Evolutionary conservation across 306 rosid genomes (phyloP).

Genomic region (Rosa rugosa): DNA sequence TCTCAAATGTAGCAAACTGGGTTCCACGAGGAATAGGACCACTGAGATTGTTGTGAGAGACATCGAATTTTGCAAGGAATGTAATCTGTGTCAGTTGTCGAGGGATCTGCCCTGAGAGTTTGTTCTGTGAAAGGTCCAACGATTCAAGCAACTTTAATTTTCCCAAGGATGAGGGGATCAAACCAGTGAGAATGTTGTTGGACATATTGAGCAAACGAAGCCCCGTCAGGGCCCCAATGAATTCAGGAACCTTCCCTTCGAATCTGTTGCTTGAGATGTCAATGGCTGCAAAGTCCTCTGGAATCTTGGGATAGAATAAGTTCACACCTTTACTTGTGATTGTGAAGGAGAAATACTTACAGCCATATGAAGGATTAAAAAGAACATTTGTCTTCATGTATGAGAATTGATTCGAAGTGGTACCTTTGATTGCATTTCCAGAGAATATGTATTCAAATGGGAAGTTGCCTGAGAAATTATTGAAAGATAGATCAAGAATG

Average conservation of each 20-base stretch:
- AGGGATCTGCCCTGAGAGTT: conserved; percentile 1
- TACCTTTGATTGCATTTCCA: conserved; percentile 5
- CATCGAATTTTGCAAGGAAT: not conserved
- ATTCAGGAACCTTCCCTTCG: not conserved
- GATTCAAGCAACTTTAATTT: conserved; percentile 2
- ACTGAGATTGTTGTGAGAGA: conserved; percentile 1
- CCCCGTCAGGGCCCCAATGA: not conserved
- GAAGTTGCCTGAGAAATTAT: conserved; percentile 1
- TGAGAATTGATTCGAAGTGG: not conserved
- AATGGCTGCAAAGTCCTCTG: not conserved
- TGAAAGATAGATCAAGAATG: not conserved
- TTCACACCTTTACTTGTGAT: not conserved
- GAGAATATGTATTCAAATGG: not conserved
- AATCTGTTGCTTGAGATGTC: conserved; percentile 4
- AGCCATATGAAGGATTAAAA: not conserved
- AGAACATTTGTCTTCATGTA: not conserved
- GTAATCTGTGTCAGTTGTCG: not conserved
- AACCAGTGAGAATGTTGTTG: not conserved
- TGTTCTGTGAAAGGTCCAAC: not conserved
- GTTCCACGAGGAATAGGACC: not conserved
- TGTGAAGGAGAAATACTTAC: not conserved
- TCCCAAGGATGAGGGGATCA: conserved; percentile 1
- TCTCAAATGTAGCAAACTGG: not conserved
- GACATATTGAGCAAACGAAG: not conserved
- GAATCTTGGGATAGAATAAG: not conserved